Evolutionary conservation across 73 alveolate species (phyloP), one percentile per base, ranked within the genome.

Genomic region (Tetrahymena borealis): DNA sequence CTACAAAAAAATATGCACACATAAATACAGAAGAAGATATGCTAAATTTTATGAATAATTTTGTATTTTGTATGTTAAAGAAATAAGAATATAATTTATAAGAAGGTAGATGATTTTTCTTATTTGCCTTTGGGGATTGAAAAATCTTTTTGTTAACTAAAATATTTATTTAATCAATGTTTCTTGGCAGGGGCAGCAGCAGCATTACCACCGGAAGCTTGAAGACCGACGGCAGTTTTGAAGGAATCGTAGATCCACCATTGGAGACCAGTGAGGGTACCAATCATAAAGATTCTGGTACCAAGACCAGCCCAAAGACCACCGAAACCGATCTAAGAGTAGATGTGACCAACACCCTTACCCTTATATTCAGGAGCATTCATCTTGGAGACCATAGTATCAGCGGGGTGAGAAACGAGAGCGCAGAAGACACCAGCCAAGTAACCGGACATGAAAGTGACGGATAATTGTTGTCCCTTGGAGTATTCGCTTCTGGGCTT

Each of bases 351-450:
- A 60, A 96, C 96, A 39, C 95, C 79, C 33, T 90, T 38, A 37
- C 94, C 94, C 43, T 94, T 91, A 37, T 96, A 32, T 79, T 92
- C 95, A 79, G 91, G 39, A 31, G 95, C 90, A 94, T 97, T 96
- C 39, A 95, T 90, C 94, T 95, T 96, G 4, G 99, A 96, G 94
- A 97, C 98, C 42, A 97, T 93, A 32, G 97, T 96, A 91, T 97
- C 99, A 39, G 99, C 98, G 36, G 99, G 99, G 91, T 97, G 99
- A 78, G 98, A 96, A 39, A 96, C 98, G 32, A 97, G 79, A 37
- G 98, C 99, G 93, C 99, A 97, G 96, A 96, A 94, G 91, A 97
- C 94, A 91, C 99, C 99, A 78, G 98, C 99, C 95, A 94, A 93
- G 96, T 96, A 95, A 60, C 99, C 99, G 7, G 99, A 96, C 32